Base-by-base conservation (phyloP, 2,329 filamentous ascomycete species). In the Simplicillium aogashimaense region DNA sequence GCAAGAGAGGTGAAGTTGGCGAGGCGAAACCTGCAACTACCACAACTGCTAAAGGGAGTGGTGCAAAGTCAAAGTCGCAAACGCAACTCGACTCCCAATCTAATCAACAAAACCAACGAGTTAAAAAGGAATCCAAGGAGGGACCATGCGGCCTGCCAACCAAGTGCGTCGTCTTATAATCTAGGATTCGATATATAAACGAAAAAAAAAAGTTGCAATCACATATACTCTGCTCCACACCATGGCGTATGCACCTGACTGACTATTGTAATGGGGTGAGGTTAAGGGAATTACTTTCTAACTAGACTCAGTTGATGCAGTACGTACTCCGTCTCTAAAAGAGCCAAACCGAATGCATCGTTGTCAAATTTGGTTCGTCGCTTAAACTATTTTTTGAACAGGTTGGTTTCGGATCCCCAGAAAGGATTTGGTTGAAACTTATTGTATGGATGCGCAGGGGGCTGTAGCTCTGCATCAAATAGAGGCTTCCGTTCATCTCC, bases 91-190 rank as follows among this genome's bases (percentile, higher is more conserved):
- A 25, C 9, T 25, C 20, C 20, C 20, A 56, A 40, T 54, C 60
- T 48, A 54, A 63, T 42, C 20, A 25, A 25, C 20, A 25, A 25
- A 25, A 5, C 5, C 20, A 25, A 25, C 20, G 9, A 25, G 20
- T 5, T 25, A 59, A 64, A 38, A 58, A 73, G 46, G 62, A 73
- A 43, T 64, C 70, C 40, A 72, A 73, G 42, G 76, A 81, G 54
- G 82, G 85, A 0, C 83, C 83, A 35, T 94, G 86, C 57, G 85
- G 86, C 16, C 64, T 92, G 51, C 86, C 86, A 28, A 65, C 68
- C 38, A 89, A 89, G 56, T 92, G 86, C 61, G 63, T 66, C 36
- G 76, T 92, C 50, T 64, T 79, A 55, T 86, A 63, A 65, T 50
- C 45, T 29, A 42, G 39, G 12, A 16, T 35, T 12, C 13, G 34